Evolutionary conservation across 768 basidiomycete species (phyloP), one percentile per base, ranked within the genome.

Genomic region (Phaeolepiota aurea): DNA sequence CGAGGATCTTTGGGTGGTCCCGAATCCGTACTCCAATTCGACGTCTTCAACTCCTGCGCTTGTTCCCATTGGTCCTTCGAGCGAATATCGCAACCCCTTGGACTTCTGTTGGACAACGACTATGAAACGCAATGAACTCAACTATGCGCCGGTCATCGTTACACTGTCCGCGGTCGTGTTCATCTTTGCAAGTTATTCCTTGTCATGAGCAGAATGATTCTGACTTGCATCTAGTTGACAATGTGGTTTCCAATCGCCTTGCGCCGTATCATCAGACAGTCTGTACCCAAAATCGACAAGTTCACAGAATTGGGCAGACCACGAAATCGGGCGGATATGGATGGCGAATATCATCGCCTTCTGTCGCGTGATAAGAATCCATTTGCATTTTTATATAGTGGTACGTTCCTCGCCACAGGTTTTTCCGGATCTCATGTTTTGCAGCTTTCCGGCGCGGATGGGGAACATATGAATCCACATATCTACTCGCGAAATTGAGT

Each of bases 101-200:
- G 80, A 86, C 55, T 85, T 85, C 47, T 87, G 83, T 56, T 88
- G 75, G 64, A 85, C 81, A 3, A 87, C 86, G 0, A 87, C 83
- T 1, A 82, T 87, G 81, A 69, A 72, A 41, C 65, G 68, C 28
- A 76, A 82, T 44, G 67, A 79, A 53, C 60, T 85, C 44, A 88
- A 87, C 53, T 80, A 69, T 47, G 83, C 84, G 0, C 79, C 78
- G 18, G 49, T 74, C 3, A 55, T 85, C 14, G 58, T 88, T 3
- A 67, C 77, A n/a, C 51, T 82, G 18, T 72, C 83, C 0, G 48
- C 66, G 0, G 33, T 79, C 9, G 72, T 74, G 2, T 61, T 86
- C 25, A 42, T 57, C 10, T 55, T 68, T 44, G 81, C 85, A 45
- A 54, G 79, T 58, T 18, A 31, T 23, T n/a, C n/a, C n/a, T n/a